phyloP scores from a whole-genome alignment of 176 grass and related monocot genomes.

The Ensete ventricosum region DNA sequence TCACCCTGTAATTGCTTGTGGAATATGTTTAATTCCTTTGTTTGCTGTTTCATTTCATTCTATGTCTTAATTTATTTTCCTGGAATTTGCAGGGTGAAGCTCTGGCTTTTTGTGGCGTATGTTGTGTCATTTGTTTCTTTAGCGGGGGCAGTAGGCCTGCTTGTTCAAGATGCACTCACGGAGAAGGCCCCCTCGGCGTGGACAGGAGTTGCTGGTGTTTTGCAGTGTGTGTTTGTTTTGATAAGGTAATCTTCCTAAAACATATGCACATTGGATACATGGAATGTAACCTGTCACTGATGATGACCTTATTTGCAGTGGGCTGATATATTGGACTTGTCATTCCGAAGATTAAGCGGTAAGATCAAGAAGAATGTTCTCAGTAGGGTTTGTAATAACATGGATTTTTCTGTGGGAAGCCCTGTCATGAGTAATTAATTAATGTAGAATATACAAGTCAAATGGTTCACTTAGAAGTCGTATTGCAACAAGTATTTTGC shows the following conservation, averaged over 20 bases:
- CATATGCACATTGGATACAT: neutral
- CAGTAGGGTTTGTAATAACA: too few relatives aligned
- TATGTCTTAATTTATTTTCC: too few relatives aligned
- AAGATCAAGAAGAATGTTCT: too few relatives aligned
- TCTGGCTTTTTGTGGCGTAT: constrained; percentile 82
- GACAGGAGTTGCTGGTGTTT: constrained; percentile 68
- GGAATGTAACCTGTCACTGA: neutral
- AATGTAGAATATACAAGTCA: too few relatives aligned
- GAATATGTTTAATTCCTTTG: too few relatives aligned
- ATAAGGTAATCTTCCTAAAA: constrained; percentile 38
- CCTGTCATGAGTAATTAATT: too few relatives aligned
- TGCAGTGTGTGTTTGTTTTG: constrained; percentile 69
- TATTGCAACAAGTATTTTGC: too few relatives aligned
- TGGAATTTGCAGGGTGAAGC: constrained; percentile 59
- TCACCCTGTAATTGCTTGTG: too few relatives aligned
- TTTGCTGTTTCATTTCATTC: too few relatives aligned
- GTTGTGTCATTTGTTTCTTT: constrained; percentile 86
- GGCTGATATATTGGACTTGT: constrained; percentile 75
- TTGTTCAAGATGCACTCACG: constrained; percentile 66
- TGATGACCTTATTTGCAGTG: constrained; percentile 34
- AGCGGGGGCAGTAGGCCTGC: constrained; percentile 49
- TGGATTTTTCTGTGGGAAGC: too few relatives aligned
- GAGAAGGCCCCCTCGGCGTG: constrained; percentile 41
- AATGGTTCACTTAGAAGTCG: too few relatives aligned
- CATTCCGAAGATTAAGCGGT: constrained; percentile 55